A percentile compares a stretch with the other conserved stretches of the same genome.
Conservation (phyloP, 768 basidiomycete genomes). For the Crucibulum laeve region DNA sequence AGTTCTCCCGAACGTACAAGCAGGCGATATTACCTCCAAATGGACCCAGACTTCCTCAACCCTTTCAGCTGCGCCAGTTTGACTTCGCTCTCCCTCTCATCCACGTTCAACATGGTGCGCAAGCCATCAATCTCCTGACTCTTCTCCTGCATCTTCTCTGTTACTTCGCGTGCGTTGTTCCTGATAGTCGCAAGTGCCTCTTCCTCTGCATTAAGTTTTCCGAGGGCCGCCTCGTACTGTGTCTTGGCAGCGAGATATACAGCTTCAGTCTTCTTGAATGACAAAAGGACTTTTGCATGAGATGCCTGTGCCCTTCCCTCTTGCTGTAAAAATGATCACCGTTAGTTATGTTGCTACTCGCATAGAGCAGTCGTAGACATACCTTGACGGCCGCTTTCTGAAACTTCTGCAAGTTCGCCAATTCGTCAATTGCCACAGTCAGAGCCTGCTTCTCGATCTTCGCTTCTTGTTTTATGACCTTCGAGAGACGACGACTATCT, state of each 20-base stretch:
- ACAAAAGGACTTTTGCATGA: constrained; percentile 48
- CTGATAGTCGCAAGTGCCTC: constrained; percentile 47
- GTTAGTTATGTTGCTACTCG: neutral
- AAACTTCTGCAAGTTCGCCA: constrained; percentile 63
- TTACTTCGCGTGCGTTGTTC: constrained; percentile 52
- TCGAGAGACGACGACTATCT: constrained; percentile 58
- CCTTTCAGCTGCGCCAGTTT: constrained; percentile 40
- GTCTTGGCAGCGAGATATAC: constrained; percentile 58
- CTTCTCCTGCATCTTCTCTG: constrained; percentile 64
- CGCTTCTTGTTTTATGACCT: constrained; percentile 66
- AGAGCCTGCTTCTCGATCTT: constrained; percentile 65
- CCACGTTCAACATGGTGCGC: constrained; percentile 58
- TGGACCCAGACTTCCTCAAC: constrained; percentile 8
- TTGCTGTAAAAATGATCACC: constrained; percentile 26
- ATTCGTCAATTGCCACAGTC: constrained; percentile 55
- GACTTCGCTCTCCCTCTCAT: constrained; percentile 63
- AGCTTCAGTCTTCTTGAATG: constrained; percentile 62
- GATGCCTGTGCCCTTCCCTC: constrained; percentile 53
- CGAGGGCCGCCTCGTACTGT: constrained; percentile 49
- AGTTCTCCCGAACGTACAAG: neutral
- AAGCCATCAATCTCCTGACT: constrained; percentile 69
- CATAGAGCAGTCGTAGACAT: constrained; percentile 2
- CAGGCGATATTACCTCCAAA: constrained; percentile 1
- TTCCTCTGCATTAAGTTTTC: constrained; percentile 39
- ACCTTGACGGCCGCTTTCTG: constrained; percentile 66